Percentiles rank a stretch among this genome's conserved stretches.
Conservation (phyloP, 106 monocot genomes). For the Gastrodia elata region DNA sequence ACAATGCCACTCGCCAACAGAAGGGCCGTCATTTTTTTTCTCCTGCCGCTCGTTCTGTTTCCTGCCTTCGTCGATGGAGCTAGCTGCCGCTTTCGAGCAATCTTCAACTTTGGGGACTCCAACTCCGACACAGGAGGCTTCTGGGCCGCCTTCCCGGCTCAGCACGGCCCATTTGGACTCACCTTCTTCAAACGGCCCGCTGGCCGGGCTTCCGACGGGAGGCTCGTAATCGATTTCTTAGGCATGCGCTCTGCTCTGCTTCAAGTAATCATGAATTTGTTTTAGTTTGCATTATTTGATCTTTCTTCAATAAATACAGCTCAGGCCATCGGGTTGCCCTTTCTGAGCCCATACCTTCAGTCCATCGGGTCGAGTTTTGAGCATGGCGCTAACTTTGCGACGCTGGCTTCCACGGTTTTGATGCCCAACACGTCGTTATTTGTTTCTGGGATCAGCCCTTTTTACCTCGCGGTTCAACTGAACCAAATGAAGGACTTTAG, state of each 20-base stretch:
- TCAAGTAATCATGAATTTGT: too few relatives aligned
- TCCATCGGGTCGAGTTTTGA: slow-evolving; percentile 53
- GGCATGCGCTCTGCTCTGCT: too few relatives aligned
- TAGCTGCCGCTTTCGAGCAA: slow-evolving; percentile 33
- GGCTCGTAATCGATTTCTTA: slow-evolving; percentile 72
- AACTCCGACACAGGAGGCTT: slow-evolving; percentile 90
- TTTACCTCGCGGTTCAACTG: slow-evolving; percentile 56
- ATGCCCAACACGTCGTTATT: slow-evolving; percentile 67
- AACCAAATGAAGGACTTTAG: slow-evolving; percentile 65
- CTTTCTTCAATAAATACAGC: too few relatives aligned
- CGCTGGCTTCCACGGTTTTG: slow-evolving; percentile 49
- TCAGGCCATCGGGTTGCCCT: slow-evolving; percentile 62
- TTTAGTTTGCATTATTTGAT: too few relatives aligned
- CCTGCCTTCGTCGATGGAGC: too few relatives aligned
- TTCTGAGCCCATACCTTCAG: slow-evolving; percentile 82
- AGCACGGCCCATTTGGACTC: slow-evolving; percentile 54
- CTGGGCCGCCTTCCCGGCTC: slow-evolving; percentile 76
- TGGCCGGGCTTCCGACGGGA: slow-evolving; percentile 63
- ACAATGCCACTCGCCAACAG: too few relatives aligned
- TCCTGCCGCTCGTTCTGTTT: too few relatives aligned
- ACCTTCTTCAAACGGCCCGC: slow-evolving; percentile 54
- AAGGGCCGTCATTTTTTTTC: too few relatives aligned
- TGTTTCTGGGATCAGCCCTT: slow-evolving; percentile 60
- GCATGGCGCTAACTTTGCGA: slow-evolving; percentile 35
- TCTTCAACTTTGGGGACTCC: slow-evolving; percentile 91